phyloP scores from a whole-genome alignment of 2,329 filamentous ascomycete genomes.

The Epichloe baconii region DNA sequence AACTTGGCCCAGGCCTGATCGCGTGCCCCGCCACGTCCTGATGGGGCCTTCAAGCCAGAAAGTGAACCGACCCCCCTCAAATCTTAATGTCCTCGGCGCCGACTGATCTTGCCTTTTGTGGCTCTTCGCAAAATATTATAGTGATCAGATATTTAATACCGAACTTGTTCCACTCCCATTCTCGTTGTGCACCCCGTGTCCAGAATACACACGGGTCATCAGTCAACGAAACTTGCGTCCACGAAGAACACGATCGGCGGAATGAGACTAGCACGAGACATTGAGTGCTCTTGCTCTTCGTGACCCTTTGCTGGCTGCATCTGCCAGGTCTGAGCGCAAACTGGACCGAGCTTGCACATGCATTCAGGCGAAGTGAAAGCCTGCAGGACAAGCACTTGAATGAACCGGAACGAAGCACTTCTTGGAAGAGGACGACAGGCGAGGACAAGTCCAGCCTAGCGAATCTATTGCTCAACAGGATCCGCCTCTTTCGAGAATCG shows the following conservation, averaged over 20 bases:
- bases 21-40: too few species aligned
- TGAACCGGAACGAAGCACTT: background rate
- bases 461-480: background rate
- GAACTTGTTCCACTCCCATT: background rate
- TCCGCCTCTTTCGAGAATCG: background rate
- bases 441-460: background rate
- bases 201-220: too few species aligned
- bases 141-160: too few species aligned
- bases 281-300: background rate
- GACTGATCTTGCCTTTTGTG: too few species aligned
- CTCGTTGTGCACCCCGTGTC: too few species aligned
- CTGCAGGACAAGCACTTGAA: background rate
- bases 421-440: background rate
- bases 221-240: too few species aligned
- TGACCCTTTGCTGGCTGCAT: background rate
- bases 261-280: background rate
- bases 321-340: constrained; percentile 1
- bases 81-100: too few species aligned
- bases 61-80: too few species aligned
- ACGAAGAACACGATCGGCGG: background rate
- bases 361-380: constrained; percentile 1
- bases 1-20: too few species aligned
- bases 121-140: too few species aligned
- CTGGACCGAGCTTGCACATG: constrained; percentile 1
- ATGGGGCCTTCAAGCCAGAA: too few species aligned